Base-by-base conservation (phyloP, 1,139 yeast genomes). In the Magnusiomyces magnusii region DNA sequence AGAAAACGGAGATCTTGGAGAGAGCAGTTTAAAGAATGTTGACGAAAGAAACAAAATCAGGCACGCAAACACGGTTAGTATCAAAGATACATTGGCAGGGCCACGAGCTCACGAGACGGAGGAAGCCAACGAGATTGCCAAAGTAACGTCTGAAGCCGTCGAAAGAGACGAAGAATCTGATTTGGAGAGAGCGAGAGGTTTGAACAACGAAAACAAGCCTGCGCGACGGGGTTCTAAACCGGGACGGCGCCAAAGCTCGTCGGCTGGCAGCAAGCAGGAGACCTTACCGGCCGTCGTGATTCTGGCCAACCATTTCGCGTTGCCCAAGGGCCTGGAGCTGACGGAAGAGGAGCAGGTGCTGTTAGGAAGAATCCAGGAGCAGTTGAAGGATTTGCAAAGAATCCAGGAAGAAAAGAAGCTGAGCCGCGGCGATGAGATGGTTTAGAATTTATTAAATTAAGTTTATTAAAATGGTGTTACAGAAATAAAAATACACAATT, bases 291-390 rank as follows among this genome's bases (percentile, higher is more conserved):
- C 55, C 25, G 62, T 60, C 3, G 39, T 60, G n/a, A 58, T 60
- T 24, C 56, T 60, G 27, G 57, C 62, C 15, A 50, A 59, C 21
- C 61, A 60, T 44, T 60, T 52, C 41, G 28, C 58, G 13, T 44
- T 58, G 23, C 61, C 62, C 5, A 27, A 54, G 25, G 61, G 60
- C 15, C 50, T 60, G 41, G 61, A 57, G 24, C 47, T 60, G 19
- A 58, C 61, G 5, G 61, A 57, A 36, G 62, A 60, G 39, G 62
- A 60, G 44, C 60, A 60, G 28, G 58, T 59, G 5, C 36, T 60
- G 56, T 47, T 60, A 21, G 62, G 58, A 2, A 51, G 56, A 13
- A 60, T 60, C 34, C 62, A 60, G 50, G 58, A 60, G 7, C 60
- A 60, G 52, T 25, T 60, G 39, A 53, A 56, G 50, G 56, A 31